These are phyloP conservation scores for Hypoxylon sp. DNA, from an alignment of 2,329 filamentous ascomycete species.

Conservation along the genomic window DNA sequence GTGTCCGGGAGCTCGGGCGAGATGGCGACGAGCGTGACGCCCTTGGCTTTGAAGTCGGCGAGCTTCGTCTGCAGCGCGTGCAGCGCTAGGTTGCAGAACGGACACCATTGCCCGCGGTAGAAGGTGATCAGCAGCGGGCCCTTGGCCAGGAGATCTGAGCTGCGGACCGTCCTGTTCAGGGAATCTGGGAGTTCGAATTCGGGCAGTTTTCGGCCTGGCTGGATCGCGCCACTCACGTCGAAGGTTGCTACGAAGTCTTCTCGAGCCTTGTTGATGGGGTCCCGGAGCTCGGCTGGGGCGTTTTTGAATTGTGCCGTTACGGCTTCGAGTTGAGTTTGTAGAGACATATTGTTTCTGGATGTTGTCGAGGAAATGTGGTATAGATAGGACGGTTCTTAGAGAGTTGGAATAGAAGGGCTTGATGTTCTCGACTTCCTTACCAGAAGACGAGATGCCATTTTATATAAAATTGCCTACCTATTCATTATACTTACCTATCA, in stretches of 20 bases:
- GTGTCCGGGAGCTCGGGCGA: constrained; percentile 12
- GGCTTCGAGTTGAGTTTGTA: constrained; percentile 1
- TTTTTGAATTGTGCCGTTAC: background rate
- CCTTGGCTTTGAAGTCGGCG: constrained; percentile 17
- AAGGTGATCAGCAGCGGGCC: constrained; percentile 16
- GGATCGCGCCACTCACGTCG: constrained; percentile 10
- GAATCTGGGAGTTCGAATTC: constrained; percentile 4
- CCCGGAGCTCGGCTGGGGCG: background rate
- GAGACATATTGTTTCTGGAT: constrained; percentile 3
- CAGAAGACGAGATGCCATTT: background rate
- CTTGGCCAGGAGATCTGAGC: background rate
- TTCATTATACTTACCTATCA: background rate
- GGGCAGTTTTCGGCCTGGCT: constrained; percentile 10
- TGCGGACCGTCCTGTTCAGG: background rate
- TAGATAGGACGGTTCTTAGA: background rate
- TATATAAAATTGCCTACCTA: background rate
- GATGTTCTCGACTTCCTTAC: background rate
- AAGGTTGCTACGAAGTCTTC: constrained; percentile 3
- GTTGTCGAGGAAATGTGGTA: background rate
- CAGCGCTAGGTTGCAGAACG: constrained; percentile 17
- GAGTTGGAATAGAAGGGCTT: background rate
- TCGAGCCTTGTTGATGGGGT: background rate
- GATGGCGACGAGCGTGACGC: constrained; percentile 18
- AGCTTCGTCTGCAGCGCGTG: constrained; percentile 9
- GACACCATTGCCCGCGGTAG: constrained; percentile 21